A percentile compares a stretch with the other conserved stretches of the same genome.
phyloP scores from a whole-genome alignment of 1,284 basidiomycete genomes.

The Agaricales sp. region DNA sequence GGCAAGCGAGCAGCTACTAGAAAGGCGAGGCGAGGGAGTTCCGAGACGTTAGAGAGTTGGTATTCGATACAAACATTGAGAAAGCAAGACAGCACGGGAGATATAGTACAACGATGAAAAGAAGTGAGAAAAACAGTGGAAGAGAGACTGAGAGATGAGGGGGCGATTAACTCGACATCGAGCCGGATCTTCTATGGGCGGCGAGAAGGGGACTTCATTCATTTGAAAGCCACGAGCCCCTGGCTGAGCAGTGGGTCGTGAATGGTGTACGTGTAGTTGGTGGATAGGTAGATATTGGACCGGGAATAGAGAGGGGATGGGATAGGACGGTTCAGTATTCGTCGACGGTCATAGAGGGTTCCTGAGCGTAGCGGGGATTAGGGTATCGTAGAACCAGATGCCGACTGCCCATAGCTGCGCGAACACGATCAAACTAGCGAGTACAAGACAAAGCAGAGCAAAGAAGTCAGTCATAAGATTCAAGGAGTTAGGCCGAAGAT shows the following conservation, averaged over 20 bases:
- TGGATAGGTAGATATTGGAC: too few relatives aligned
- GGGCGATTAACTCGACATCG: neutral
- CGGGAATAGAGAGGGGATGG: too few relatives aligned
- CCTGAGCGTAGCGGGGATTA: neutral
- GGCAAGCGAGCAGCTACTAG: too few relatives aligned
- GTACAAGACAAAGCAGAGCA: slow-evolving; percentile 4
- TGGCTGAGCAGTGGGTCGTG: too few relatives aligned
- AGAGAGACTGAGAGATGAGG: too few relatives aligned
- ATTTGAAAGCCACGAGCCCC: too few relatives aligned
- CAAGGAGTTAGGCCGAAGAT: neutral
- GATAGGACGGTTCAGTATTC: neutral
- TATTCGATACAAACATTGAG: neutral
- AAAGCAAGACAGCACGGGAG: neutral
- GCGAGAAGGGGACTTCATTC: too few relatives aligned
- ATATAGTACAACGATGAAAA: neutral
- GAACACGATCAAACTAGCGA: slow-evolving; percentile 1
- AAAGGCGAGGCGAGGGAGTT: too few relatives aligned
- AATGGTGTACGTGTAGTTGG: too few relatives aligned
- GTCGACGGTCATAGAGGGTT: neutral
- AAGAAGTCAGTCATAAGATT: neutral
- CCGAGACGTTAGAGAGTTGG: too few relatives aligned
- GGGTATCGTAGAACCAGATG: slow-evolving; percentile 1
- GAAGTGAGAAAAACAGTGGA: neutral
- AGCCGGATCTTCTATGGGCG: neutral
- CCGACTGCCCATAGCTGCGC: slow-evolving; percentile 1